Evolutionary conservation across 306 rosid species (phyloP), one percentile per base, ranked within the genome.

Genomic region (Mucuna pruriens): DNA sequence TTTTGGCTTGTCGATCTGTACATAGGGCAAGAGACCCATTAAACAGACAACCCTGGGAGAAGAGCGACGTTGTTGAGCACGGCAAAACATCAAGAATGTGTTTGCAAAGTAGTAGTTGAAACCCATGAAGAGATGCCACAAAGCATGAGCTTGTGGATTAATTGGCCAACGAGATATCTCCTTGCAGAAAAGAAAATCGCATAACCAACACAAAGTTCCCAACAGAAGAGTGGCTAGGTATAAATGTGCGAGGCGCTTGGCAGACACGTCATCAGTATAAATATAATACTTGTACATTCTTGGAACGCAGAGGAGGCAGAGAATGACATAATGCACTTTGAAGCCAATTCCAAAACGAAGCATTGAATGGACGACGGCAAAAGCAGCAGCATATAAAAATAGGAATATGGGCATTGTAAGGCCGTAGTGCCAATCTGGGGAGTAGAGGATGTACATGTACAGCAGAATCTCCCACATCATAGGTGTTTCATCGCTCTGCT

Each of bases 401-500:
- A 94, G 90, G 84, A 94, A 90, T 66, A 90, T 88, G 23, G 97
- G 98, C 98, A 94, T 94, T 54, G 98, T 94, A 45, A 89, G 83
- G 7, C 89, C 92, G 65, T 94, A 94, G 75, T 94, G 97, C 98
- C 98, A 94, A 81, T 94, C 95, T 1, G 98, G 98, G 16, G 98
- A 90, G 81, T 94, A 86, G 55, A 94, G 94, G 73, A 94, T 90
- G 91, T 91, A 94, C 80, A 94, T 68, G 86, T 91, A 94, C 36
- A 94, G 89, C 48, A 94, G 94, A 86, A 94, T 88, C 86, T 94
- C 98, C 98, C 97, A 94, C 49, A 94, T 90, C 98, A 94, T 90
- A 1, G 97, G 98, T 74, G 95, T 91, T 87, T 94, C 98, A 48
- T 91, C 97, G 0, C 98, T 85, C 81, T 94, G 95, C 52, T 94